Evolutionary conservation across 2,329 filamentous ascomycete genomes (phyloP).

Genomic region (Diaporthe sp.): DNA sequence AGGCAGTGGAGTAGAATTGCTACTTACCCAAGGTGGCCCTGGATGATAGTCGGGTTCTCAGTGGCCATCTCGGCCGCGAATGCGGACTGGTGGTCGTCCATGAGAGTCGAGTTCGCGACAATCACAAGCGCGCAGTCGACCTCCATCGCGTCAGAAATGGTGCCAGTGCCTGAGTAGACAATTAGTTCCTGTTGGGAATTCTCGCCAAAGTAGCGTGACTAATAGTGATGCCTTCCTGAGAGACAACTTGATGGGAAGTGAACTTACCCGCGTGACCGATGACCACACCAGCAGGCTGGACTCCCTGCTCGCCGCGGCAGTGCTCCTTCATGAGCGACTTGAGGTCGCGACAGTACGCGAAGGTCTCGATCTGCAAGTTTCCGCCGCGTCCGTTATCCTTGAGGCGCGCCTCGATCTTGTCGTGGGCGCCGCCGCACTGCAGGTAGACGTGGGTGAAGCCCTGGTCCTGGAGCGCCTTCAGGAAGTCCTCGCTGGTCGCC

Average conservation of each 20-base stretch:
- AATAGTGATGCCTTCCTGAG: neutral
- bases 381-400: slow-evolving; percentile 43
- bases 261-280: slow-evolving; percentile 88
- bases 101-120: slow-evolving; percentile 84
- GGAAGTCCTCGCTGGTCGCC: slow-evolving; percentile 72
- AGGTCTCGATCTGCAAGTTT: slow-evolving; percentile 68
- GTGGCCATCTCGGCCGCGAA: slow-evolving; percentile 81
- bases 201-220: neutral
- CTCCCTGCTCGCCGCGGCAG: slow-evolving; percentile 61
- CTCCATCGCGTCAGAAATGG: slow-evolving; percentile 85
- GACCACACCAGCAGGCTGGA: slow-evolving; percentile 75
- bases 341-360: slow-evolving; percentile 77
- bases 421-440: slow-evolving; percentile 82
- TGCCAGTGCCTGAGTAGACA: slow-evolving; percentile 78
- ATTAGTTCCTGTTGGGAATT: neutral
- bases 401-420: slow-evolving; percentile 59
- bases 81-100: slow-evolving; percentile 93
- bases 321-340: slow-evolving; percentile 65
- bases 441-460: slow-evolving; percentile 80
- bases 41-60: slow-evolving; percentile 80
- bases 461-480: slow-evolving; percentile 67
- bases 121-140: slow-evolving; percentile 84
- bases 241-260: neutral
- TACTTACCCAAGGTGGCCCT: slow-evolving; percentile 74
- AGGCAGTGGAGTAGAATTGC: too few species aligned